Percentiles rank a stretch among this genome's conserved stretches.
Conservation (phyloP, 306 rosid genomes). For the Hippophae gyantsensis region DNA sequence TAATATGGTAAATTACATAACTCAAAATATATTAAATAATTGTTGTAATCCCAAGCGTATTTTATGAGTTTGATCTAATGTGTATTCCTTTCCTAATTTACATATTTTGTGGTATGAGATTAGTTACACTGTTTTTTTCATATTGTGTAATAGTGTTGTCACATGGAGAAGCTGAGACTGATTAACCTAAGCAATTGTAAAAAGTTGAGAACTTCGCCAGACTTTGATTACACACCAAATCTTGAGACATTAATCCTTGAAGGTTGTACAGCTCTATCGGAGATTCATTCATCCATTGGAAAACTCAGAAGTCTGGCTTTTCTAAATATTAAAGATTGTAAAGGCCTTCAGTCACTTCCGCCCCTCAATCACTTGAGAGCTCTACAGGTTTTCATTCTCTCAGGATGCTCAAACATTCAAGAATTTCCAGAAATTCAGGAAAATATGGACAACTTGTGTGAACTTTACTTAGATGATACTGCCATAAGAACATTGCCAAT, state of each 20-base stretch:
- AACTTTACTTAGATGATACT: constrained; percentile 9
- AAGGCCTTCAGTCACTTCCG: neutral
- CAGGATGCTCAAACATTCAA: too few relatives aligned
- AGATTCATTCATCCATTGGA: constrained; percentile 6
- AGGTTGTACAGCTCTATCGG: constrained; percentile 6
- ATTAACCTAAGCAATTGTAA: constrained; percentile 1
- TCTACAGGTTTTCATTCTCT: too few relatives aligned
- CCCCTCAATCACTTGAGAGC: too few relatives aligned
- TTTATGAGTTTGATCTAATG: too few relatives aligned
- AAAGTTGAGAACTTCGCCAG: constrained; percentile 4
- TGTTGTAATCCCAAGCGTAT: too few relatives aligned
- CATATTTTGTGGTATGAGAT: neutral
- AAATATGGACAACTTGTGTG: constrained; percentile 3
- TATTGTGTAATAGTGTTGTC: neutral
- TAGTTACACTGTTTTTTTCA: neutral
- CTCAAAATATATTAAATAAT: too few relatives aligned
- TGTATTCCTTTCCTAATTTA: too few relatives aligned
- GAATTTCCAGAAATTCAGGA: constrained; percentile 14
- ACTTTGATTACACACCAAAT: constrained; percentile 1
- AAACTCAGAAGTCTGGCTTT: neutral
- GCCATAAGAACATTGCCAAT: neutral
- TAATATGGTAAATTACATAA: too few relatives aligned
- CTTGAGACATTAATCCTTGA: constrained; percentile 7
- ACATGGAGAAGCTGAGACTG: neutral
- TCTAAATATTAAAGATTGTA: constrained; percentile 11